A percentile compares a stretch with the other conserved stretches of the same genome.
Evolutionary conservation across 495 filamentous ascomycete species (phyloP).

Genomic region (Neurospora sp.): DNA sequence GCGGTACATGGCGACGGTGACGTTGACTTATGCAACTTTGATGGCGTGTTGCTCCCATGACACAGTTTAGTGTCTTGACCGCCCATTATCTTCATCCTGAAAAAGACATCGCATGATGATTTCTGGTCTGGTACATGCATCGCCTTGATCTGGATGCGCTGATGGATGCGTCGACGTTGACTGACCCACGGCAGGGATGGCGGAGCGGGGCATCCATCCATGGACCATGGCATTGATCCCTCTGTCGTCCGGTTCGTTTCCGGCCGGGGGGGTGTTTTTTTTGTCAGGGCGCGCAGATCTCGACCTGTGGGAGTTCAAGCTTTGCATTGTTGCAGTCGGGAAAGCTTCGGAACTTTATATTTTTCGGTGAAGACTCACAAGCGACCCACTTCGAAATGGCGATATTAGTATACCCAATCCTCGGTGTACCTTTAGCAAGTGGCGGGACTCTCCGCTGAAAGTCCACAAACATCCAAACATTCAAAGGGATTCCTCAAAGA

Average conservation of each 20-base stretch:
- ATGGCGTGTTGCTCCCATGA: neutral
- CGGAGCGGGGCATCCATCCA: neutral
- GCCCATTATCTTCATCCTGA: neutral
- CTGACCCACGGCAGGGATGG: no score
- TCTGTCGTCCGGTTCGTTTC: neutral
- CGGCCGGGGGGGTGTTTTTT: neutral
- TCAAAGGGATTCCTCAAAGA: no score
- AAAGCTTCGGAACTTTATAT: neutral
- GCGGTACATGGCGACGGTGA: neutral
- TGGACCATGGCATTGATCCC: neutral
- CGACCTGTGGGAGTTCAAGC: neutral
- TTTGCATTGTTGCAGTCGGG: neutral
- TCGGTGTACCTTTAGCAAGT: neutral
- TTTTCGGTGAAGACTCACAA: neutral
- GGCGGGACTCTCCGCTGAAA: neutral
- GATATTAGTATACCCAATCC: neutral
- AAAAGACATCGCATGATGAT: neutral
- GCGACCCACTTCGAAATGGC: neutral
- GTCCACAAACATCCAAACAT: no score
- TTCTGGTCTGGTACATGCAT: neutral
- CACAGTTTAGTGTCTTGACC: neutral
- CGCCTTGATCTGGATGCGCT: neutral
- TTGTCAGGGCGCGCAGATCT: neutral
- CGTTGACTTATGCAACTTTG: neutral
- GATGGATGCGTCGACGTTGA: neutral